These are phyloP conservation scores for Neospora caninum DNA, from an alignment of 169 alveolate genomes.

Conservation along the genomic window DNA sequence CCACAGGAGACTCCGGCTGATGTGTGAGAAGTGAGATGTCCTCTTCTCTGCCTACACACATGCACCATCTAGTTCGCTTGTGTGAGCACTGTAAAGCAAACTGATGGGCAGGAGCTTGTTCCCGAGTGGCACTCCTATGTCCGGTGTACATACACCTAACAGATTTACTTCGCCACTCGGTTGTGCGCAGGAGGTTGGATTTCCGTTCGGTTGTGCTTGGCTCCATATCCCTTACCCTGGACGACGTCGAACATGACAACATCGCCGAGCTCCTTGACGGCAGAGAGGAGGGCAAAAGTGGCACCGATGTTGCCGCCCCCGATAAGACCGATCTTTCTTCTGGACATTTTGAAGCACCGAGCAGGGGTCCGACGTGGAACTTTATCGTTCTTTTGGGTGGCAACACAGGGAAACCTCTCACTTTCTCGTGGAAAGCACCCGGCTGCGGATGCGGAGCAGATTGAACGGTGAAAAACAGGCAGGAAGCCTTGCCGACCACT, in stretches of 20 bases:
- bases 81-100: no score
- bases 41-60: no score
- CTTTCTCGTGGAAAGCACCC: no score
- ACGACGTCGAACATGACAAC: slow-evolving; percentile 82
- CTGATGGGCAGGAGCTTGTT: no score
- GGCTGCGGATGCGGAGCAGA: no score
- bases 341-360: slow-evolving; percentile 24
- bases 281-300: slow-evolving; percentile 81
- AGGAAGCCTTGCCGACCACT: not conserved
- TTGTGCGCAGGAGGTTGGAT: not conserved
- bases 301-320: slow-evolving; percentile 89
- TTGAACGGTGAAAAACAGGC: not conserved
- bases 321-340: slow-evolving; percentile 79
- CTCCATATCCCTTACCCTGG: slow-evolving; percentile 67
- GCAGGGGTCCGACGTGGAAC: not conserved
- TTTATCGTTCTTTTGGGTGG: not conserved
- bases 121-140: no score
- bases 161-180: not conserved
- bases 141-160: not conserved
- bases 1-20: no score
- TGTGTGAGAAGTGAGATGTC: no score
- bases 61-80: no score
- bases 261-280: slow-evolving; percentile 83
- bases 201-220: not conserved
- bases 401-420: not conserved